phyloP scores from a whole-genome alignment of 192 early-diverging fungal species.

The Backusella mclennaniae region DNA sequence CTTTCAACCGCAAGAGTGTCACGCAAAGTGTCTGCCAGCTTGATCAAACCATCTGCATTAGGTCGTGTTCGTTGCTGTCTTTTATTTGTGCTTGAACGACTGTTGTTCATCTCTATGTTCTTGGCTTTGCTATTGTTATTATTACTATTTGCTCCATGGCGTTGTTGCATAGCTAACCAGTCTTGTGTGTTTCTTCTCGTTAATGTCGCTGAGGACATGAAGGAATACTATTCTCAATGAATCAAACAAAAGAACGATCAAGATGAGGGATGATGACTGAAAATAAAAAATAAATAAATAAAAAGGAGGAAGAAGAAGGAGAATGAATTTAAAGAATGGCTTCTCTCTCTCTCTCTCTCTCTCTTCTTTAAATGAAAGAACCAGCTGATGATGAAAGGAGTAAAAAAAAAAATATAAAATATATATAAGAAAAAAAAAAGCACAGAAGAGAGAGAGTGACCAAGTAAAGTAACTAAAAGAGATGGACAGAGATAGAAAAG shows the following conservation, averaged over 20 bases:
- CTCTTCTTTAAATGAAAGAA: neutral
- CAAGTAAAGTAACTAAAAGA: neutral
- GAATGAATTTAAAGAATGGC: neutral
- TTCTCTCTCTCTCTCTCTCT: neutral
- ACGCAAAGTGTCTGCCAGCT: neutral
- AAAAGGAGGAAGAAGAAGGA: neutral
- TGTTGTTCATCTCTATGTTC: neutral
- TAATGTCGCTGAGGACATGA: constrained; percentile 4
- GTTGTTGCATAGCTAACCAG: constrained; percentile 1
- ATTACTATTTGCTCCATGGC: neutral
- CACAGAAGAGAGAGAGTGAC: neutral
- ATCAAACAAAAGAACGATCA: neutral
- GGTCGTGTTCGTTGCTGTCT: neutral
- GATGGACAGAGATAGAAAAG: neutral
- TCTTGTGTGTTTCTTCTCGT: constrained; percentile 4
- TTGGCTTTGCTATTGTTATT: neutral
- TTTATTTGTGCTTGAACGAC: neutral
- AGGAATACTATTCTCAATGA: neutral
- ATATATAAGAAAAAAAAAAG: no score
- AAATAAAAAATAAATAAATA: neutral
- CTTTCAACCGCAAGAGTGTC: constrained; percentile 12
- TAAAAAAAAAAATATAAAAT: neutral
- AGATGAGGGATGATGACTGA: neutral
- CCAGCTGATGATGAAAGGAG: neutral
- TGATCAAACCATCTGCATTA: neutral